These are phyloP conservation scores for Coemansia pectinata DNA, from an alignment of 192 early-diverging fungal species.

Conservation along the genomic window DNA sequence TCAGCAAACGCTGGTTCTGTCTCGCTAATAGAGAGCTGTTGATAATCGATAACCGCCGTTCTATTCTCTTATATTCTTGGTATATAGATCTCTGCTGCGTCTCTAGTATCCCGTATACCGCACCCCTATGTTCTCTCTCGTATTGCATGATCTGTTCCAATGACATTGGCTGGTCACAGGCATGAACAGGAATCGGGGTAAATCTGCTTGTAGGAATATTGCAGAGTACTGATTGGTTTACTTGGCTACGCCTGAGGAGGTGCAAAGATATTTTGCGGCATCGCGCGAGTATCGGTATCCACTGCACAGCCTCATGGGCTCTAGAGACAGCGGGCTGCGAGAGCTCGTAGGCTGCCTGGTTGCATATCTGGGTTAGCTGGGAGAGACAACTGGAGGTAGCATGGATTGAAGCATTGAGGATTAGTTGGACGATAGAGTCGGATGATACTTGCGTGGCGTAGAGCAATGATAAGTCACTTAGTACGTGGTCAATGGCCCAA, in stretches of 20 bases:
- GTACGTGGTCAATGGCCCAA: not conserved
- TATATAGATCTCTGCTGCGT: not conserved
- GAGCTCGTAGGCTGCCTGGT: slow-evolving; percentile 8
- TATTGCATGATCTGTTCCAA: not conserved
- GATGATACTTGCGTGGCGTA: not conserved
- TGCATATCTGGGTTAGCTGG: not conserved
- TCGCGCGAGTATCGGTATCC: slow-evolving; percentile 8
- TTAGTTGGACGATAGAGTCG: not conserved
- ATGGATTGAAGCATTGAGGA: not conserved
- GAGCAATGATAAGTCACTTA: not conserved
- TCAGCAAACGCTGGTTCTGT: not conserved
- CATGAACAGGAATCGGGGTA: not conserved
- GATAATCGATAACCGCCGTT: not conserved
- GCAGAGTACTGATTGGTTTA: not conserved
- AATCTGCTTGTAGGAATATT: not conserved
- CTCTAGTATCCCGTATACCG: not conserved
- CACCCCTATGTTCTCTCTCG: not conserved
- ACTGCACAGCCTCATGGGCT: not conserved
- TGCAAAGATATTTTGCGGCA: slow-evolving; percentile 3
- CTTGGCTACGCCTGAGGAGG: not conserved
- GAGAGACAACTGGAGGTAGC: not conserved
- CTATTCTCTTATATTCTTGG: not conserved
- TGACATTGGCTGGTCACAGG: not conserved
- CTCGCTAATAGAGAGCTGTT: not conserved
- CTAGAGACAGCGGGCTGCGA: not conserved